These are phyloP conservation scores for Claviceps humidiphila DNA, from an alignment of 2,329 filamentous ascomycete species.

Conservation along the genomic window DNA sequence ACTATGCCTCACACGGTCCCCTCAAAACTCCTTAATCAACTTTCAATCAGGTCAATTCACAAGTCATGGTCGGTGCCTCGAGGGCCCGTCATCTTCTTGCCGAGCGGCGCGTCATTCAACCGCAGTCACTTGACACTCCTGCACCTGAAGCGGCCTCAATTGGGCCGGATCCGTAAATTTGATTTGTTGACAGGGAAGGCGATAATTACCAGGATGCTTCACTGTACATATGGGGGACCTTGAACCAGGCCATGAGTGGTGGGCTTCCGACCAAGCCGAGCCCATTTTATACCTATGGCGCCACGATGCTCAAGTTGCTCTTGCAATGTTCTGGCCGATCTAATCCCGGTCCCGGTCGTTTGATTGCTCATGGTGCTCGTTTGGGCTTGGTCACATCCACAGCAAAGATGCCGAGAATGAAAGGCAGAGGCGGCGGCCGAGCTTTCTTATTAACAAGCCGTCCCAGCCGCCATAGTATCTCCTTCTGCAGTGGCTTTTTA, in stretches of 20 bases:
- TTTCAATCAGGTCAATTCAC: not conserved
- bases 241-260: not conserved
- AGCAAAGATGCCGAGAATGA: not conserved
- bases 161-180: not conserved
- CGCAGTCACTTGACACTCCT: not conserved
- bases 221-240: not conserved
- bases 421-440: conserved; percentile 3
- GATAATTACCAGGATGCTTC: not conserved
- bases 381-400: not conserved
- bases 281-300: not conserved
- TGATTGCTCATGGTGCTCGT: not conserved
- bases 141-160: not conserved
- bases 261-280: not conserved
- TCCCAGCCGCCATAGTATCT: not conserved
- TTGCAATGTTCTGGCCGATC: not conserved
- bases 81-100: not conserved
- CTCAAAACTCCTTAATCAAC: not conserved
- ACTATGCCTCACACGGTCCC: not conserved
- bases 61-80: not conserved
- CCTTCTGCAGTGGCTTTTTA: conserved; percentile 1
- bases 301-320: not conserved
- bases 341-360: not conserved
- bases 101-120: not conserved
- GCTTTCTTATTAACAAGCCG: conserved; percentile 1
- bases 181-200: not conserved